phyloP scores from a whole-genome alignment of 345 rosid genomes.

The Populus ilicifolia region DNA sequence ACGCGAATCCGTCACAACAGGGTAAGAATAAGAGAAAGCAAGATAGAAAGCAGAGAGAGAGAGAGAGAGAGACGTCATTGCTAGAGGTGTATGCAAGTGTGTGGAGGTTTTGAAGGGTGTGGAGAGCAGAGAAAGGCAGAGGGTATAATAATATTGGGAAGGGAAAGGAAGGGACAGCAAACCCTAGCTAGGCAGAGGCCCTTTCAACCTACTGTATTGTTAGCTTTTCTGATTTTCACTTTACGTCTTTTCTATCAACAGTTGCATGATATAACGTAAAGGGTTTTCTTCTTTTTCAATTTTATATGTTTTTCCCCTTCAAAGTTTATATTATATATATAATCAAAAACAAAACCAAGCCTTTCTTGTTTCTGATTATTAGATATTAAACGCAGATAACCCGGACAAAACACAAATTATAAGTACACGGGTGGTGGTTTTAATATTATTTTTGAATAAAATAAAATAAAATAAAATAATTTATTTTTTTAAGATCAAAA shows the following conservation, averaged over 20 bases:
- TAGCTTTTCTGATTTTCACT: slow-evolving; percentile 11
- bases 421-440: no score
- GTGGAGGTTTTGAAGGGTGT: not conserved
- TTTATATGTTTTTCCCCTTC: not conserved
- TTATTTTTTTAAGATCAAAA: no score
- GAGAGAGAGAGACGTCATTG: not conserved
- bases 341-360: no score
- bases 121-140: not conserved
- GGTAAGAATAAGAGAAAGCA: slow-evolving; percentile 22
- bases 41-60: not conserved
- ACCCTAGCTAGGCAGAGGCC: not conserved
- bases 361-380: no score
- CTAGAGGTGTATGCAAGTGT: no score
- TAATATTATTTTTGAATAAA: no score
- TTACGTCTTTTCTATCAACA: slow-evolving; percentile 19
- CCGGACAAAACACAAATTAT: no score
- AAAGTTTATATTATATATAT: not conserved
- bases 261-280: slow-evolving; percentile 23
- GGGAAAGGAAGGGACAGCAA: not conserved
- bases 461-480: no score
- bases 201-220: not conserved
- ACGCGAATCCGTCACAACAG: slow-evolving; percentile 24
- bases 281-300: not conserved
- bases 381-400: no score
- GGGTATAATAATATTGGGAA: not conserved